Evolutionary conservation across 1,284 basidiomycete genomes (phyloP).

Genomic region (Tilletia walkeri): DNA sequence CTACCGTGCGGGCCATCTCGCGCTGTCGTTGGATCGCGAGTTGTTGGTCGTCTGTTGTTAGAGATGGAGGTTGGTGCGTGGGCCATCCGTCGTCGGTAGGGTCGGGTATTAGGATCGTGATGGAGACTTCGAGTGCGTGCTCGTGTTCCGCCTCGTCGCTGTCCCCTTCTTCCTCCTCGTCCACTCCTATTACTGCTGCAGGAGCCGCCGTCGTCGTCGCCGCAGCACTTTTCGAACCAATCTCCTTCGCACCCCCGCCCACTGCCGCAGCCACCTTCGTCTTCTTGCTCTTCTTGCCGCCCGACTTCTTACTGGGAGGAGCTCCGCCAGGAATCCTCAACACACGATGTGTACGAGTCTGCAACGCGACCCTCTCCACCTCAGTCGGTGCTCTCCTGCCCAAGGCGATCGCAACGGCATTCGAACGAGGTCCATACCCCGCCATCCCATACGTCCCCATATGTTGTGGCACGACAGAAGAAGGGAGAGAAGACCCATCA

Average conservation of each 20-base stretch:
- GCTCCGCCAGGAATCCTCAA: background rate
- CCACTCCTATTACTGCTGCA: too few relatives aligned
- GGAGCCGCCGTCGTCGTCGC: background rate
- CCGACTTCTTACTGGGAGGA: background rate
- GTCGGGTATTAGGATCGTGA: constrained; percentile 12
- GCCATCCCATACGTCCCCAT: constrained; percentile 3
- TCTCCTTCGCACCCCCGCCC: background rate
- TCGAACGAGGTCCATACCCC: constrained; percentile 1
- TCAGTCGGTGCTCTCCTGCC: constrained; percentile 4
- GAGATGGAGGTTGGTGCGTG: too few relatives aligned
- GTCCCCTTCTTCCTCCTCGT: background rate
- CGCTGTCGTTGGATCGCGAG: too few relatives aligned
- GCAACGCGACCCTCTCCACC: background rate
- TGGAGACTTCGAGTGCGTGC: background rate
- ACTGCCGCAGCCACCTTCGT: background rate
- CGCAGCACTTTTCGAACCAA: background rate
- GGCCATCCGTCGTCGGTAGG: constrained; percentile 10
- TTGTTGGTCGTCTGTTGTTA: too few relatives aligned
- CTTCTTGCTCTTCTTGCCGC: constrained; percentile 12
- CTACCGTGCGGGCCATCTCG: too few relatives aligned
- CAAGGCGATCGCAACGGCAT: constrained; percentile 10
- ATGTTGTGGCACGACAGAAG: too few relatives aligned
- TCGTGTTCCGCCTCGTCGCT: background rate
- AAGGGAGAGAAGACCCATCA: background rate
- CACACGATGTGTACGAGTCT: background rate